Conservation (phyloP, 345 rosid genomes). For the Excoecaria cochinchinensis region DNA sequence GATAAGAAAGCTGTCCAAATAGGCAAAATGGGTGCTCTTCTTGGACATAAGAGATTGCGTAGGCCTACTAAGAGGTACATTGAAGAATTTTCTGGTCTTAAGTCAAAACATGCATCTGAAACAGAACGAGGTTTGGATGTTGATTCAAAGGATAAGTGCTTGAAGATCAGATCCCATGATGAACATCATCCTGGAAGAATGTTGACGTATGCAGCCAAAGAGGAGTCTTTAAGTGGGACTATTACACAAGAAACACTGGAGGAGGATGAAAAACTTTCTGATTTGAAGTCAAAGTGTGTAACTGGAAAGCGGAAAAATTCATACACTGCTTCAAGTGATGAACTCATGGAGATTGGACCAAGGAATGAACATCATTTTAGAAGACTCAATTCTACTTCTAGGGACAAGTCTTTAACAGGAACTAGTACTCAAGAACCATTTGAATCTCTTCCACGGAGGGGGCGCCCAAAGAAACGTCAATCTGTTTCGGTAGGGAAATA, state of each 20-base stretch:
- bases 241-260: slow-evolving; percentile 1
- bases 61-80: slow-evolving; percentile 50
- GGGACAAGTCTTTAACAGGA: slow-evolving; percentile 29
- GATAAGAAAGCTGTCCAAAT: slow-evolving; percentile 33
- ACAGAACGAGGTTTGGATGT: neutral
- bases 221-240: slow-evolving; percentile 8
- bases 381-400: slow-evolving; percentile 21
- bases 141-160: slow-evolving; percentile 7
- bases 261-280: slow-evolving; percentile 20
- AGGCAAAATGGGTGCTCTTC: slow-evolving; percentile 15
- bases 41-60: slow-evolving; percentile 44
- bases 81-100: slow-evolving; percentile 44
- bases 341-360: slow-evolving; percentile 29
- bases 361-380: slow-evolving; percentile 21
- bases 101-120: slow-evolving; percentile 17
- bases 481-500: slow-evolving; percentile 36
- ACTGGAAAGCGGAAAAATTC: slow-evolving; percentile 20
- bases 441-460: slow-evolving; percentile 41
- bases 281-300: slow-evolving; percentile 18
- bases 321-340: slow-evolving; percentile 23
- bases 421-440: slow-evolving; percentile 27
- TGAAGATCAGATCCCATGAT: neutral
- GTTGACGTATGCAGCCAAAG: slow-evolving; percentile 2
- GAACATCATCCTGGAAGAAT: neutral
- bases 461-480: slow-evolving; percentile 37